Evolutionary conservation across 1,139 yeast genomes (phyloP).

Genomic region (Taiozyma sp.): DNA sequence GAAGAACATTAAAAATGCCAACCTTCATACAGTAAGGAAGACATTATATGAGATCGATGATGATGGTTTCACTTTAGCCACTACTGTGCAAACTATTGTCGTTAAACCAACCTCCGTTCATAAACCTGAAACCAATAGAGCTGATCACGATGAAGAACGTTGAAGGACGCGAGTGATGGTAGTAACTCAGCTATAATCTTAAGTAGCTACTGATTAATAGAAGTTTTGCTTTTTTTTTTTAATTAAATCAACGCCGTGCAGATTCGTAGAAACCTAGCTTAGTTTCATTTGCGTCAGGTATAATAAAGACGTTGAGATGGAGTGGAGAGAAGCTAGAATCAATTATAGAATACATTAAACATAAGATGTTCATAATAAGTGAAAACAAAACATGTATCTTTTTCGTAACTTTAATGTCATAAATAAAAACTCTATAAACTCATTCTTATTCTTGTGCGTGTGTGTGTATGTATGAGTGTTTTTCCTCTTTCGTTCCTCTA

Average conservation of each 20-base stretch:
- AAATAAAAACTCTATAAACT: not conserved
- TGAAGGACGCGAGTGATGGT: not conserved
- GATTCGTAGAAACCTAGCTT: no score
- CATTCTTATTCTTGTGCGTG: not conserved
- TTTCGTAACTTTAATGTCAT: not conserved
- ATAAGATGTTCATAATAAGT: no score
- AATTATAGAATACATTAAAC: no score
- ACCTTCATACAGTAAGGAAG: slow-evolving; percentile 9
- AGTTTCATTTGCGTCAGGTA: no score
- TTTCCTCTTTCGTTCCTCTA: not conserved
- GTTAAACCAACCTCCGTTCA: slow-evolving; percentile 10
- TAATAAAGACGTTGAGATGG: no score
- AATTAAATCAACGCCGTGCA: no score
- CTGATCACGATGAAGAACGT: not conserved
- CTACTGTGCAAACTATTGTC: slow-evolving; percentile 18
- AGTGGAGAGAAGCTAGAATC: no score
- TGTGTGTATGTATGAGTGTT: no score
- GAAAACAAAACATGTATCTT: not conserved
- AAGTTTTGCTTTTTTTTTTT: no score
- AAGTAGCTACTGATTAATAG: no score
- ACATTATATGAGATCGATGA: slow-evolving; percentile 23
- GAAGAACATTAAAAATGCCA: not conserved
- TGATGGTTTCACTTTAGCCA: slow-evolving; percentile 22
- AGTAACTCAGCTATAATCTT: no score
- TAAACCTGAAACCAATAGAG: not conserved